Conservation (phyloP, 2,329 filamentous ascomycete species). For the Colletotrichum truncatum region DNA sequence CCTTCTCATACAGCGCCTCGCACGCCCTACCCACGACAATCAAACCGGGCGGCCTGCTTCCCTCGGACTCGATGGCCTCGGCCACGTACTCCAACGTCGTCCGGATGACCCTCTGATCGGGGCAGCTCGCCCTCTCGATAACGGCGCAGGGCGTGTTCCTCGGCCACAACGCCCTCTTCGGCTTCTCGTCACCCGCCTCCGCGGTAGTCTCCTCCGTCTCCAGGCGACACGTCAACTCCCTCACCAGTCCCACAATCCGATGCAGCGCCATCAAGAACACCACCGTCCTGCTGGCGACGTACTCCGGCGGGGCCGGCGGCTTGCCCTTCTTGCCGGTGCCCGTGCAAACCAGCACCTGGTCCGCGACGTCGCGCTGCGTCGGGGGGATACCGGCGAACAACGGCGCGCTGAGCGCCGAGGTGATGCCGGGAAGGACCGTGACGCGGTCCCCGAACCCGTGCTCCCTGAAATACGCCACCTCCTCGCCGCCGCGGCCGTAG, state of each 20-base stretch:
- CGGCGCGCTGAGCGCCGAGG: constrained; percentile 85
- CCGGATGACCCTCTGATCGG: constrained; percentile 91
- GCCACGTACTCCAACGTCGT: constrained; percentile 84
- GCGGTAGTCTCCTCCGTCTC: constrained; percentile 40
- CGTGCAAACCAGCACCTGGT: constrained; percentile 96
- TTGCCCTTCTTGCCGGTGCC: constrained; percentile 93
- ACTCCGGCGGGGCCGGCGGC: constrained; percentile 83
- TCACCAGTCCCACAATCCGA: constrained; percentile 78
- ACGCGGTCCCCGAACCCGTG: constrained; percentile 73
- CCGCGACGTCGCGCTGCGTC: constrained; percentile 88
- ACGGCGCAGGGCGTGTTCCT: constrained; percentile 86
- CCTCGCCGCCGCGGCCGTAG: constrained; percentile 94
- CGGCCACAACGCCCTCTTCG: constrained; percentile 70
- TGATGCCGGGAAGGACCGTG: constrained; percentile 87
- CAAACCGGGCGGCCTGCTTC: constrained; percentile 87
- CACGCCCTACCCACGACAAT: constrained; percentile 88
- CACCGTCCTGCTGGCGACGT: constrained; percentile 79
- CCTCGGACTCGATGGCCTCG: constrained; percentile 86
- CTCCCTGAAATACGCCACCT: constrained; percentile 82
- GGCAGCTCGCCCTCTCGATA: constrained; percentile 91
- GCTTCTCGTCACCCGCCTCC: constrained; percentile 38
- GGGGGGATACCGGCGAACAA: constrained; percentile 88
- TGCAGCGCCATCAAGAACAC: constrained; percentile 97
- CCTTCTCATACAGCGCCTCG: constrained; percentile 73
- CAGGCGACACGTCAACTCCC: constrained; percentile 67